Base-by-base conservation (phyloP, 1,139 yeast species). In the Spathaspora sp. region DNA sequence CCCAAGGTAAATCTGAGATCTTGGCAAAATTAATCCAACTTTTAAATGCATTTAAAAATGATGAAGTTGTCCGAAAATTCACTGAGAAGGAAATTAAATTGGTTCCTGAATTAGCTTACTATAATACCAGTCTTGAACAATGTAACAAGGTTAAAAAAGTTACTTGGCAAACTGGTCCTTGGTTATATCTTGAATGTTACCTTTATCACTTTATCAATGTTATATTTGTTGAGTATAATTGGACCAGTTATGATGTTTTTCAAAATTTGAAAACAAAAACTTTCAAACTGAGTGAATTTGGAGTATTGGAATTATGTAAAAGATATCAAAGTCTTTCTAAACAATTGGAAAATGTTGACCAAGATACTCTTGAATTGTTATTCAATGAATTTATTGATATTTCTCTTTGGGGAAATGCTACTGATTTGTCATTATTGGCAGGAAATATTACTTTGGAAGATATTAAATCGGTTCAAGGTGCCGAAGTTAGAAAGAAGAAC, bases 371-470 rank as follows among this genome's bases (percentile, higher is more conserved):
- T 52, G 63, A 74, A 51, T 60, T 80, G n/a, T 65, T 83, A 43
- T 86, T 86, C 67, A 76, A 76, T 52, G 99, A 95, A 62, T 88
- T 90, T 57, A 69, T 87, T 41, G 97, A 90, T 60, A 82, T 93
- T 51, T 88, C 97, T 0, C 72, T 93, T 48, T 93, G 99, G 99
- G 99, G 99, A 20, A 93, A 93, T 65, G 97, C 98, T 20, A 89
- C 97, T 6, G 99, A 93, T 67, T 76, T 93, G 59, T 89, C 97
- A 0, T 72, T 95, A 49, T 74, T 93, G 53, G 91, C 95, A 4
- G 89, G 88, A 47, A 88, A 89, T 38, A 82, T 93, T 7, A 63
- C 76, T 3, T 66, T 89, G 36, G 97, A 90, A 47, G 97, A 93
- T 54, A 86, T 93, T 57, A 86, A 89, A 64, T 83, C 93, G 5